A percentile compares a stretch with the other conserved stretches of the same genome.
Conservation (phyloP, 1,139 yeast genomes). For the Protomyces arabidopsidicola region DNA sequence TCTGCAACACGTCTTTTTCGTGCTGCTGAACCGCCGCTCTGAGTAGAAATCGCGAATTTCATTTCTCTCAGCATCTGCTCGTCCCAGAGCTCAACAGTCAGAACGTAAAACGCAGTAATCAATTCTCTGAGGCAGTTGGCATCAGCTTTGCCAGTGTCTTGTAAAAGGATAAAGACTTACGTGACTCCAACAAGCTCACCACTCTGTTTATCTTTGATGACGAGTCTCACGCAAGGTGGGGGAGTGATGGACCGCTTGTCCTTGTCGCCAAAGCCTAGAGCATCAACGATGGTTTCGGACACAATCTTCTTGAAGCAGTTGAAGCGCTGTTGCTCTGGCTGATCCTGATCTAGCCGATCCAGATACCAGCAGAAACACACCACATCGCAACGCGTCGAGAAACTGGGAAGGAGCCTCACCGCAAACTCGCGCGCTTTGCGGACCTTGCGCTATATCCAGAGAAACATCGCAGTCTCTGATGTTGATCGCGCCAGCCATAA, state of each 20-base stretch:
- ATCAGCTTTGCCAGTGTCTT: background rate
- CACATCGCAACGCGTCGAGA: too few relatives aligned
- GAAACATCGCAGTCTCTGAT: conserved; percentile 5
- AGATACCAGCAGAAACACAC: too few relatives aligned
- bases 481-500: too few relatives aligned
- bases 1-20: background rate
- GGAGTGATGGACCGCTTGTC: conserved; percentile 47
- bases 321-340: too few relatives aligned
- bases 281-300: too few relatives aligned
- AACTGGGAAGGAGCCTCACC: too few relatives aligned
- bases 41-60: conserved; percentile 35
- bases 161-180: conserved; percentile 1
- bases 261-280: conserved; percentile 23
- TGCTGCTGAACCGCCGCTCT: background rate
- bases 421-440: conserved; percentile 48
- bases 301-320: too few relatives aligned
- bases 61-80: conserved; percentile 40
- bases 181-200: conserved; percentile 34
- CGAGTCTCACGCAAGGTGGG: too few relatives aligned
- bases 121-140: conserved; percentile 30
- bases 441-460: conserved; percentile 44
- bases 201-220: conserved; percentile 37
- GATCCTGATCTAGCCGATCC: too few relatives aligned
- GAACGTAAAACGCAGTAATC: conserved; percentile 40
- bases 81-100: conserved; percentile 44